phyloP scores from a whole-genome alignment of 1,284 basidiomycete species.

The Athelia sp. region DNA sequence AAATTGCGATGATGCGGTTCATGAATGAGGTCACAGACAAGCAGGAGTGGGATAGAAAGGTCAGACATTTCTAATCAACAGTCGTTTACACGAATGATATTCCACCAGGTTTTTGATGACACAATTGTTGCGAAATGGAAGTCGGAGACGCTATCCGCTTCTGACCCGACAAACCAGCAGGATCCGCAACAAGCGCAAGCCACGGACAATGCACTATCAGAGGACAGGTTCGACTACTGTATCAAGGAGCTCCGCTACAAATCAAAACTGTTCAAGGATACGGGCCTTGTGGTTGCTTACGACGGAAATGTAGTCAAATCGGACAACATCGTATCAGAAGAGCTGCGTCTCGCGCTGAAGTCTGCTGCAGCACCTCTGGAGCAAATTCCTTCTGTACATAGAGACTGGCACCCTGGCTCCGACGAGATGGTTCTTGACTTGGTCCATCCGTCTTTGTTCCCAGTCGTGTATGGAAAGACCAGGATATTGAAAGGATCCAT shows the following conservation, averaged over 20 bases:
- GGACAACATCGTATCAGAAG: background rate
- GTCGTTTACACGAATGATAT: background rate
- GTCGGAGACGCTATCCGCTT: too few species aligned
- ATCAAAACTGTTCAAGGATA: background rate
- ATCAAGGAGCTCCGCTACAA: background rate
- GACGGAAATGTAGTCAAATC: background rate
- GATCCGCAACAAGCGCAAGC: too few species aligned
- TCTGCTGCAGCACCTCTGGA: conserved; percentile 18
- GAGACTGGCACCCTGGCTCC: background rate
- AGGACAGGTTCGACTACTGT: background rate
- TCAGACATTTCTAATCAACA: background rate
- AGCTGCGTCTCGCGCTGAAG: background rate
- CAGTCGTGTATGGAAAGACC: conserved; percentile 25
- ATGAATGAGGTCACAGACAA: background rate
- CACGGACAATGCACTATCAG: background rate
- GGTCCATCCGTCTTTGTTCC: conserved; percentile 37
- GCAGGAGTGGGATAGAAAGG: background rate
- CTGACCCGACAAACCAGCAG: too few species aligned
- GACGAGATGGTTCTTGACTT: conserved; percentile 31
- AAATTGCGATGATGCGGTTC: background rate
- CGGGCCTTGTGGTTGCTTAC: background rate
- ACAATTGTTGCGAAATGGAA: background rate
- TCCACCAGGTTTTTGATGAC: background rate
- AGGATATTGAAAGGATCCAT: background rate
- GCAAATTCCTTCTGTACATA: conserved; percentile 14